Evolutionary conservation across 148 eudicot genomes (phyloP).

Genomic region (Fagopyrum tataricum): DNA sequence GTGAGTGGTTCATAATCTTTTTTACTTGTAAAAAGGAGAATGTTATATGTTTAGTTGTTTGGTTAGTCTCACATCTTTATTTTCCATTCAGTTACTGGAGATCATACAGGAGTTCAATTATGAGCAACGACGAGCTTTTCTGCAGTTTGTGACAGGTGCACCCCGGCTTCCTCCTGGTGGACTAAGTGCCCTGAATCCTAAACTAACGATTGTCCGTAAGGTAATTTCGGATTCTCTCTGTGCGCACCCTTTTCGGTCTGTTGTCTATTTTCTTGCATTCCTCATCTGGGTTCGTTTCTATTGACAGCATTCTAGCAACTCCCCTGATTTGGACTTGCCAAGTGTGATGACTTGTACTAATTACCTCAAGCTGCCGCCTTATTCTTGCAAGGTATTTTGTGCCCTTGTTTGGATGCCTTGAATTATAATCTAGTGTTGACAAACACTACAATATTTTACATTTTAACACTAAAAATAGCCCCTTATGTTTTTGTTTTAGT

Average conservation of each 20-base stretch:
- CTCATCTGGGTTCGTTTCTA: conserved; percentile 10
- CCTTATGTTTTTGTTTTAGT: no score
- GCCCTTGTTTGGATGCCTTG: no score
- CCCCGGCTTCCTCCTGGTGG: conserved; percentile 94
- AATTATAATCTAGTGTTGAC: no score
- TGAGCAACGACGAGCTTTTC: conserved; percentile 72
- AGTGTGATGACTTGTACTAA: conserved; percentile 99
- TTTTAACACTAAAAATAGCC: no score
- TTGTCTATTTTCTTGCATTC: background rate
- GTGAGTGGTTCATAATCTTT: conserved; percentile 28
- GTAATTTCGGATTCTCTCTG: conserved; percentile 28
- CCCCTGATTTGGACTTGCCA: conserved; percentile 70
- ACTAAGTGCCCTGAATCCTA: conserved; percentile 84
- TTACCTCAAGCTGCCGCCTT: conserved; percentile 90
- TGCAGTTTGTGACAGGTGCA: conserved; percentile 93
- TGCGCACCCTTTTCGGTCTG: background rate
- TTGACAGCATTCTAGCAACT: conserved; percentile 52
- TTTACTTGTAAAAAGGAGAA: background rate
- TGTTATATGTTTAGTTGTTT: background rate
- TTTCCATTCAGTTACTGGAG: conserved; percentile 57
- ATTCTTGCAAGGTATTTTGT: conserved; percentile 62
- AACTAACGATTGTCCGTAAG: conserved; percentile 92
- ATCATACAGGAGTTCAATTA: conserved; percentile 64
- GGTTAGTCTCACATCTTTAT: background rate
- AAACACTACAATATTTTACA: no score